Conservation (phyloP, 148 eudicot species). For the Fagopyrum tataricum region DNA sequence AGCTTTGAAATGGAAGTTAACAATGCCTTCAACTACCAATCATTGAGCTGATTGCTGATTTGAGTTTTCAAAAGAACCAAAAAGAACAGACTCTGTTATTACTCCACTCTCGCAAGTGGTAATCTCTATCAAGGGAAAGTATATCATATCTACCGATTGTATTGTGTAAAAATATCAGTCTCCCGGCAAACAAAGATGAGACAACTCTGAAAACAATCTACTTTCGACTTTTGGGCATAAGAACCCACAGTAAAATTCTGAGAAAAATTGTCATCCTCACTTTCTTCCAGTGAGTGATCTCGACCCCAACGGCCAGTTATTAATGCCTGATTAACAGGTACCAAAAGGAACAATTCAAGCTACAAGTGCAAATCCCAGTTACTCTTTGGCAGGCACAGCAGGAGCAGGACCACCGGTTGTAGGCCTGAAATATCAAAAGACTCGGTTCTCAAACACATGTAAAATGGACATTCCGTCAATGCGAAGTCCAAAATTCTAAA, state of each 20-base stretch:
- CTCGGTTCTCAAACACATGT: background rate
- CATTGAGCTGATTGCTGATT: background rate
- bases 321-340: slow-evolving; percentile 3
- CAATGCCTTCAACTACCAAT: background rate
- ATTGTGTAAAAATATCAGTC: slow-evolving; percentile 1
- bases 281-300: slow-evolving; percentile 1
- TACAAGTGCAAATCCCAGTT: slow-evolving; percentile 1
- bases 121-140: background rate
- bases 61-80: background rate
- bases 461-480: background rate
- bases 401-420: slow-evolving; percentile 81
- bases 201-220: background rate
- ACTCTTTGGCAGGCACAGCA: slow-evolving; percentile 13
- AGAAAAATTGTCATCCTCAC: slow-evolving; percentile 8
- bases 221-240: background rate
- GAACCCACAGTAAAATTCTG: background rate
- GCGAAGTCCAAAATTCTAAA: background rate
- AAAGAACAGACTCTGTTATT: background rate
- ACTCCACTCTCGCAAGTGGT: background rate
- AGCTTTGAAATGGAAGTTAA: background rate
- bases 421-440: slow-evolving; percentile 43
- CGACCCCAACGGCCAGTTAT: slow-evolving; percentile 6
- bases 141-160: background rate
- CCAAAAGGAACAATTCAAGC: background rate
- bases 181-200: background rate